These are phyloP conservation scores for Saturnispora diversa DNA, from an alignment of 805 yeast species.

Conservation along the genomic window DNA sequence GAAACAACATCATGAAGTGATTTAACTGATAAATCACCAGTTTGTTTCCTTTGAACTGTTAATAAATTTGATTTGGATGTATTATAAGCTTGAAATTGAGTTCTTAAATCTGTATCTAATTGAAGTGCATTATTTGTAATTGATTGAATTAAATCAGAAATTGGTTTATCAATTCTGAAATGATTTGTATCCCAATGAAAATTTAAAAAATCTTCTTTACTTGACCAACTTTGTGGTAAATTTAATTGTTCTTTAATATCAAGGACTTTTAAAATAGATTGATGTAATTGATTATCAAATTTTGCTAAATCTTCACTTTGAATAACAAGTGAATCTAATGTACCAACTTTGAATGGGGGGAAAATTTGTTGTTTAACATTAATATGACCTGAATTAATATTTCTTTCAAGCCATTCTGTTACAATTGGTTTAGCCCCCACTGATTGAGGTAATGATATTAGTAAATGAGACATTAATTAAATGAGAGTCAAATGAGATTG, in stretches of 20 bases:
- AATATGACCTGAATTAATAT: constrained; percentile 49
- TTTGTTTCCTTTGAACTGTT: constrained; percentile 86
- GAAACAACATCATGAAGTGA: constrained; percentile 84
- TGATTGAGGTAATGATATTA: constrained; percentile 27
- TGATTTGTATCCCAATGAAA: constrained; percentile 87
- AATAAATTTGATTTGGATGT: constrained; percentile 75
- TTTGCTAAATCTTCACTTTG: constrained; percentile 85
- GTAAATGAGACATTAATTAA: constrained; percentile 17
- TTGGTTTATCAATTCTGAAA: constrained; percentile 76
- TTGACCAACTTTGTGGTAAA: constrained; percentile 5
- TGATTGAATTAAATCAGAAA: constrained; percentile 61
- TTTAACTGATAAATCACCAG: constrained; percentile 87
- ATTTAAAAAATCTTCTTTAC: constrained; percentile 7
- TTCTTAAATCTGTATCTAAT: constrained; percentile 76
- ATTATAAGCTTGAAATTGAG: constrained; percentile 66
- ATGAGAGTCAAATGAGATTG: neutral
- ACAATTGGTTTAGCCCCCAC: constrained; percentile 26
- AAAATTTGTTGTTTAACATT: constrained; percentile 51
- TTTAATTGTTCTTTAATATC: constrained; percentile 54
- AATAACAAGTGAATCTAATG: constrained; percentile 83
- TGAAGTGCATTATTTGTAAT: constrained; percentile 73
- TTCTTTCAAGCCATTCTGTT: constrained; percentile 44
- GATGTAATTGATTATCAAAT: constrained; percentile 68
- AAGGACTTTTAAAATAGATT: constrained; percentile 62
- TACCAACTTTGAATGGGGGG: constrained; percentile 89